Conservation (phyloP, 192 early-diverging fungal species). For the Cladochytrium replicatum region DNA sequence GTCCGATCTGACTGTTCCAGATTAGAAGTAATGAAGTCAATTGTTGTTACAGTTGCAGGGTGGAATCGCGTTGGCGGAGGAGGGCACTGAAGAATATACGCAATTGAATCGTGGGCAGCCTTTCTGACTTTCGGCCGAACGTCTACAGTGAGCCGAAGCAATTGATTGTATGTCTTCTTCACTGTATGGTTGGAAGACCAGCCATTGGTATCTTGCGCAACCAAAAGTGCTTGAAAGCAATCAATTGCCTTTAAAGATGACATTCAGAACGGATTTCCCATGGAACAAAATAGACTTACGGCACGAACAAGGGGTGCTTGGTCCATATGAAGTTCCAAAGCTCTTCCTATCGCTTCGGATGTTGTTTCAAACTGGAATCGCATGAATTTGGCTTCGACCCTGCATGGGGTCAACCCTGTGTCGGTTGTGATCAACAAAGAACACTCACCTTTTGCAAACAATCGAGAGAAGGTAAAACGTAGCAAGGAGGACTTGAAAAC, state of each 20-base stretch:
- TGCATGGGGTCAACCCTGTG: neutral
- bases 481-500: slow-evolving; percentile 36
- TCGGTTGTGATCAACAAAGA: neutral
- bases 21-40: slow-evolving; percentile 51
- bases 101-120: slow-evolving; percentile 76
- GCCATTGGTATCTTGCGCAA: slow-evolving; percentile 60
- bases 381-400: slow-evolving; percentile 22
- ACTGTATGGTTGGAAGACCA: slow-evolving; percentile 51
- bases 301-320: slow-evolving; percentile 73
- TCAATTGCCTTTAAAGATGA: slow-evolving; percentile 29
- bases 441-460: slow-evolving; percentile 57
- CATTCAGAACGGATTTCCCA: neutral
- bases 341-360: slow-evolving; percentile 32
- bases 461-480: slow-evolving; percentile 74
- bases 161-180: slow-evolving; percentile 59
- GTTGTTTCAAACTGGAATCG: slow-evolving; percentile 33
- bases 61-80: slow-evolving; percentile 63
- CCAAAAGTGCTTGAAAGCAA: slow-evolving; percentile 69
- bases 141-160: slow-evolving; percentile 73
- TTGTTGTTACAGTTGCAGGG: slow-evolving; percentile 53
- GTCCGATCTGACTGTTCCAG: slow-evolving; percentile 43
- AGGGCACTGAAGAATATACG: slow-evolving; percentile 54
- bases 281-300: slow-evolving; percentile 17
- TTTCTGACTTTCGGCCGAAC: slow-evolving; percentile 81
- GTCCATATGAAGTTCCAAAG: slow-evolving; percentile 50